A percentile compares a stretch with the other conserved stretches of the same genome.
Conservation (phyloP, 2,329 filamentous ascomycete species). For the Westerdykella aurantiaca region DNA sequence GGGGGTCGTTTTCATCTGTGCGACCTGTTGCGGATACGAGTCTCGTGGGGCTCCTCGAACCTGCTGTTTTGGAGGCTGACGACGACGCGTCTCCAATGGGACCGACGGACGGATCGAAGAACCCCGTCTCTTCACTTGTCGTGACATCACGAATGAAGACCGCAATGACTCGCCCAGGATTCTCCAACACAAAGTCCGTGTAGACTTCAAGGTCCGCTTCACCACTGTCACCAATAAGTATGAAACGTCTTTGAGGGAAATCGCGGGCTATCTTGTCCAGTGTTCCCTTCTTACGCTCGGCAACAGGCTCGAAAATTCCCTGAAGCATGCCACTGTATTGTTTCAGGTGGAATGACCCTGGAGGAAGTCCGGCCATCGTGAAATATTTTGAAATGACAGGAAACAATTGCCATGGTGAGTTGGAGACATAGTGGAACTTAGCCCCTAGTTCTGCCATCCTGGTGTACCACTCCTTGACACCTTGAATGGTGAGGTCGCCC, state of each 20-base stretch:
- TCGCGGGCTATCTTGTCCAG: conserved; percentile 80
- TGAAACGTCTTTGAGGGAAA: conserved; percentile 83
- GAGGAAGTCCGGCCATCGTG: conserved; percentile 69
- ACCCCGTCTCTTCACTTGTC: conserved; percentile 64
- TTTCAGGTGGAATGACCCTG: conserved; percentile 89
- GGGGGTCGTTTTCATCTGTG: conserved; percentile 42
- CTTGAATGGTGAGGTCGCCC: conserved; percentile 72
- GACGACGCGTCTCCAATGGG: conserved; percentile 26
- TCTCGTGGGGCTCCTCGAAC: conserved; percentile 11
- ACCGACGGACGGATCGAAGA: conserved; percentile 64
- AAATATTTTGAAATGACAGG: conserved; percentile 85
- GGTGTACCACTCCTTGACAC: conserved; percentile 85
- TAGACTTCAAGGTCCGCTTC: conserved; percentile 97
- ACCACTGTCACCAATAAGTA: conserved; percentile 90
- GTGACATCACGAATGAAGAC: conserved; percentile 97
- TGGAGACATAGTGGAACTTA: conserved; percentile 94
- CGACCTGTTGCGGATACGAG: conserved; percentile 4
- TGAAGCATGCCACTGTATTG: conserved; percentile 96
- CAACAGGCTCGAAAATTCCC: conserved; percentile 95
- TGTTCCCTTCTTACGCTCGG: conserved; percentile 85
- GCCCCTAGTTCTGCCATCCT: conserved; percentile 73
- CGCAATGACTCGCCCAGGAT: conserved; percentile 75
- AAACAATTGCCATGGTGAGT: conserved; percentile 96
- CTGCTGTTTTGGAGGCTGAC: conserved; percentile 17
- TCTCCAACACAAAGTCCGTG: conserved; percentile 79